Conservation (phyloP, 768 basidiomycete genomes). For the Hericium alpestre region DNA sequence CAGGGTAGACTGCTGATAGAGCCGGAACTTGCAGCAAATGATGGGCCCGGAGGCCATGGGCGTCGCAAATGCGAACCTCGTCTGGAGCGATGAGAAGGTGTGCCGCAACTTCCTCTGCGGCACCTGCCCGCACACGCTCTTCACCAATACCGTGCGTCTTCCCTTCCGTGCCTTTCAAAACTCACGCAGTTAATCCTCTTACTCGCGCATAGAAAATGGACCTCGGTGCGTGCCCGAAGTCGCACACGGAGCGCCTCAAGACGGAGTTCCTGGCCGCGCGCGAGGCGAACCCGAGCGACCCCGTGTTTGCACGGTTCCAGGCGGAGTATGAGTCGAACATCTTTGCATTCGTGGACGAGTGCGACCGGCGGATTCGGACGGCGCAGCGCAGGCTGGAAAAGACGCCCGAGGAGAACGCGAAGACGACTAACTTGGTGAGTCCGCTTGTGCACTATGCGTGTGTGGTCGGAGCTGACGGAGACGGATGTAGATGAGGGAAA, state of each 20-base stretch:
- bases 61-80: constrained; percentile 81
- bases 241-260: constrained; percentile 89
- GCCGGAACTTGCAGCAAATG: constrained; percentile 67
- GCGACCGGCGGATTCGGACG: constrained; percentile 88
- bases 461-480: not conserved
- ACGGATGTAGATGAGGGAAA: constrained; percentile 80
- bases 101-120: constrained; percentile 97
- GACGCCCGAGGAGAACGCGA: constrained; percentile 98
- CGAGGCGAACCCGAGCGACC: constrained; percentile 65
- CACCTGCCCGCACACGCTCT: constrained; percentile 94
- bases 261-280: constrained; percentile 78
- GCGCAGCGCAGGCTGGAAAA: constrained; percentile 95
- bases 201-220: constrained; percentile 83
- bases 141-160: constrained; percentile 86
- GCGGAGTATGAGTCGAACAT: constrained; percentile 95
- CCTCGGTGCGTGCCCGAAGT: constrained; percentile 92
- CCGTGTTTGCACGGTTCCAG: constrained; percentile 80
- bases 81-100: constrained; percentile 94
- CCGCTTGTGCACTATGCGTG: not conserved
- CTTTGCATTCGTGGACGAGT: constrained; percentile 94
- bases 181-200: not conserved
- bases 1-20: constrained; percentile 20
- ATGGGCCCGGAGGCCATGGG: constrained; percentile 99
- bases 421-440: constrained; percentile 87
- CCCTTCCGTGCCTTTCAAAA: not conserved